Evolutionary conservation across 352 stramenopile genomes (phyloP).

Genomic region (Globisporangium splendens): DNA sequence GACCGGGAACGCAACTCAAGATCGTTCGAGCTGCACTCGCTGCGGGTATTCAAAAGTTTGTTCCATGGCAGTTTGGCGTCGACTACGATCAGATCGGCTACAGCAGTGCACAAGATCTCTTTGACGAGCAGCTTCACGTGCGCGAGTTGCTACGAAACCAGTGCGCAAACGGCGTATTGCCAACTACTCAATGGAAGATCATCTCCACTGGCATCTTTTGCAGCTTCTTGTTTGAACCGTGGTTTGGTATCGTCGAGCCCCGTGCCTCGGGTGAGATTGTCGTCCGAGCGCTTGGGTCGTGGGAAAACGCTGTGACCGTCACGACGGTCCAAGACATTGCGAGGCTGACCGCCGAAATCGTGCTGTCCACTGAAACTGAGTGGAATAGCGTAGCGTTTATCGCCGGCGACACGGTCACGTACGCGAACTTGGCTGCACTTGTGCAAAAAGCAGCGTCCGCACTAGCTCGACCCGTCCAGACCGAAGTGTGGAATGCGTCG

Average conservation of each 20-base stretch:
- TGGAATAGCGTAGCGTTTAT: slow-evolving; percentile 13
- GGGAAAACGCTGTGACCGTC: slow-evolving; percentile 12
- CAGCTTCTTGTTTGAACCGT: slow-evolving; percentile 14
- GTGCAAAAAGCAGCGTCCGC: neutral
- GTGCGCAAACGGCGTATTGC: neutral
- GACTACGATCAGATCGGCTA: slow-evolving; percentile 14
- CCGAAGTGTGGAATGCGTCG: too few relatives aligned
- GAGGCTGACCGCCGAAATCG: slow-evolving; percentile 6
- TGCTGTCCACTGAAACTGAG: slow-evolving; percentile 3
- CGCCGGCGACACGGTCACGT: slow-evolving; percentile 14
- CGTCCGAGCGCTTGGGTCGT: slow-evolving; percentile 11
- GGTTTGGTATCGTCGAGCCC: slow-evolving; percentile 11
- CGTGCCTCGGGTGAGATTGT: slow-evolving; percentile 2
- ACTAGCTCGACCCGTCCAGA: too few relatives aligned
- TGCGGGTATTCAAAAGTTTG: slow-evolving; percentile 6
- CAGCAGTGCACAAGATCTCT: slow-evolving; percentile 10
- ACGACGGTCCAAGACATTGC: slow-evolving; percentile 14
- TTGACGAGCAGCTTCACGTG: slow-evolving; percentile 15
- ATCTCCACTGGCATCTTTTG: slow-evolving; percentile 13
- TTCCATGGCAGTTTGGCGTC: slow-evolving; percentile 16
- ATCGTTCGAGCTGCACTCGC: slow-evolving; percentile 9
- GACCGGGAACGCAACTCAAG: slow-evolving; percentile 11
- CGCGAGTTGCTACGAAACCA: slow-evolving; percentile 15
- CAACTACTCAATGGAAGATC: slow-evolving; percentile 12
- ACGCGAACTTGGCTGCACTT: neutral